Evolutionary conservation across 2,329 filamentous ascomycete genomes (phyloP), one percentile per base, ranked within the genome.

Genomic region (Dothideomycetidae sp.): DNA sequence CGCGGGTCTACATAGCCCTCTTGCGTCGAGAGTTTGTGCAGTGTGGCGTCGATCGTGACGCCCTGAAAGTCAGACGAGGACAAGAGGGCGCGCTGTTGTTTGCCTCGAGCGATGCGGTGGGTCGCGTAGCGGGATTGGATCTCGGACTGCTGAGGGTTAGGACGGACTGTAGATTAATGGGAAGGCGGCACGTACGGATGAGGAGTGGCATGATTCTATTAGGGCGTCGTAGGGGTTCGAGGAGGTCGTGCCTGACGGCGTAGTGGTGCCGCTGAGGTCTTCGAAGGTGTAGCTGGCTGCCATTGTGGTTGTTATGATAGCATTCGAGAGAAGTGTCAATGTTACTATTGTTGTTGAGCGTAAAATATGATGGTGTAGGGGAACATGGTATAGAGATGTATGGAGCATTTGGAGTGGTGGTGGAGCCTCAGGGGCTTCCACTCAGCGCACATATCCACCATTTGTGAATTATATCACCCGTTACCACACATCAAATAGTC

Each of bases 181-280:
- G n/a, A n/a, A n/a, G n/a, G n/a, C n/a, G n/a, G n/a, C n/a, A n/a
- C n/a, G n/a, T n/a, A n/a, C n/a, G n/a, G n/a, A n/a, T n/a, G n/a
- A n/a, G 53, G 79, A 63, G 33, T 75, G 59, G 52, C 78, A 84
- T 7, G 71, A 69, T 29, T 68, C 57, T 41, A 93, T 80, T 42
- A 92, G 61, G 12, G 76, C 73, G 46, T 81, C 68, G 53, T 86
- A 90, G 1, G 82, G 83, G 47, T 90, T 92, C 51, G 73, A 70
- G 30, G 62, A 64, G 13, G 46, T 45, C 30, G 33, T 42, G 5
- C 33, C 42, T n/a, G n/a, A n/a, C n/a, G n/a, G n/a, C n/a, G n/a
- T n/a, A 5, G 36, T 40, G 4, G 46, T 42, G 14, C 53, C 53
- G 9, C 52, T 55, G 14, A 51, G 46, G 37, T 56, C 54, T 40